Evolutionary conservation across 108 stramenopile genomes (phyloP).

Genomic region (Poteriospumella lacustris): DNA sequence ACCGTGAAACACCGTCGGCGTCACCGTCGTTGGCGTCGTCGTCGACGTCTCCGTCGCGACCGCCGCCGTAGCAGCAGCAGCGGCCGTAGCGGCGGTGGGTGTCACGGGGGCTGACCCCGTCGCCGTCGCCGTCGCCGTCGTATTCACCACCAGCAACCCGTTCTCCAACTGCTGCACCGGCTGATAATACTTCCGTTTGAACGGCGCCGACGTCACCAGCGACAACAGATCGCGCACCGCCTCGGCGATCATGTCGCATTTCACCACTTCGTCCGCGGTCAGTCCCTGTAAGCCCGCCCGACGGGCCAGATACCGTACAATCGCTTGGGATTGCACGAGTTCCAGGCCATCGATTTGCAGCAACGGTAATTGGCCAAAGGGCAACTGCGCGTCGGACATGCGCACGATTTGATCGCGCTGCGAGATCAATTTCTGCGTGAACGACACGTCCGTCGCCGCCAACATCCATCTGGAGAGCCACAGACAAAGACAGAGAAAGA

Average conservation of each 20-base stretch:
- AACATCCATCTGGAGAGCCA: constrained; percentile 15
- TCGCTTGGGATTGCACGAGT: constrained; percentile 13
- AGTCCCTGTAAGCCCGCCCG: neutral
- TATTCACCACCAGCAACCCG: too few relatives aligned
- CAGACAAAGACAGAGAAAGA: too few relatives aligned
- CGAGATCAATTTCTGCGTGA: constrained; percentile 4
- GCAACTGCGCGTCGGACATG: neutral
- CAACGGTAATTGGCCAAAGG: constrained; percentile 22
- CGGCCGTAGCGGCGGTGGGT: too few relatives aligned
- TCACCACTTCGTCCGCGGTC: neutral
- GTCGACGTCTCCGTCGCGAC: too few relatives aligned
- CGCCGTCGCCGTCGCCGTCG: too few relatives aligned
- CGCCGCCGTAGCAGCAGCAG: too few relatives aligned
- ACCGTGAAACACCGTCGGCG: too few relatives aligned
- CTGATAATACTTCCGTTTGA: neutral
- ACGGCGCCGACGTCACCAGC: neutral
- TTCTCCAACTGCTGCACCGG: too few relatives aligned
- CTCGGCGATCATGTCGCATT: constrained; percentile 26
- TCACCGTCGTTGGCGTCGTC: too few relatives aligned
- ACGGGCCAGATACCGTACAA: neutral
- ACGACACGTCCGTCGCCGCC: neutral
- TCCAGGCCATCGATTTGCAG: constrained; percentile 22
- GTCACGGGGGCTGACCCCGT: too few relatives aligned
- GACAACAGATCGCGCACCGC: constrained; percentile 7
- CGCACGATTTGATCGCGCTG: neutral